phyloP scores from a whole-genome alignment of 331 rosid species.

The Quercus phellos region DNA sequence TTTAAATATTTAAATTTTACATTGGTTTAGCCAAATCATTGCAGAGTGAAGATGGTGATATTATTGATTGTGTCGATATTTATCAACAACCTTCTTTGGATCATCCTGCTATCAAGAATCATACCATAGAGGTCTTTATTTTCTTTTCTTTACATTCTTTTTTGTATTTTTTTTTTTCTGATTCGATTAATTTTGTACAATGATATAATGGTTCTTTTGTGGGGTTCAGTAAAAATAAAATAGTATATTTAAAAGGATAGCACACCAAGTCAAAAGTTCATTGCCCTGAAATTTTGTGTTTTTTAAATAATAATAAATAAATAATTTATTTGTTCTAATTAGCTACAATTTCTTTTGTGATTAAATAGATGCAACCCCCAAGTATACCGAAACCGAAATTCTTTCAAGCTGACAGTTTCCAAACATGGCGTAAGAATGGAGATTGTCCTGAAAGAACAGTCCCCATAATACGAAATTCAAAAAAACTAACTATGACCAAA shows the following conservation, averaged over 20 bases:
- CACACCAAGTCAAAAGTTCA: neutral
- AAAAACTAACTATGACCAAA: too few relatives aligned
- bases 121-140: slow-evolving; percentile 15
- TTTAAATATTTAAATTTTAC: neutral
- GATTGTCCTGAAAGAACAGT: slow-evolving; percentile 24
- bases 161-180: neutral
- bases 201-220: too few relatives aligned
- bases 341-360: neutral
- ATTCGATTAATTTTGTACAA: too few relatives aligned
- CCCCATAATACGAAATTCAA: neutral
- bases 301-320: too few relatives aligned
- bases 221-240: neutral
- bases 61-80: slow-evolving; percentile 25
- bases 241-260: neutral
- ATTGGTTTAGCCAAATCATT: neutral
- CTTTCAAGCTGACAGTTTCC: neutral
- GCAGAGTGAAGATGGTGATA: slow-evolving; percentile 15
- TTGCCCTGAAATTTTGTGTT: too few relatives aligned
- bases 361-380: slow-evolving; percentile 1
- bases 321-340: too few relatives aligned
- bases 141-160: too few relatives aligned
- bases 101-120: slow-evolving; percentile 24
- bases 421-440: slow-evolving; percentile 12
- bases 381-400: neutral
- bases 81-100: slow-evolving; percentile 25